Evolutionary conservation across 140 eudicot genomes (phyloP).

Genomic region (Flaveria floridana): DNA sequence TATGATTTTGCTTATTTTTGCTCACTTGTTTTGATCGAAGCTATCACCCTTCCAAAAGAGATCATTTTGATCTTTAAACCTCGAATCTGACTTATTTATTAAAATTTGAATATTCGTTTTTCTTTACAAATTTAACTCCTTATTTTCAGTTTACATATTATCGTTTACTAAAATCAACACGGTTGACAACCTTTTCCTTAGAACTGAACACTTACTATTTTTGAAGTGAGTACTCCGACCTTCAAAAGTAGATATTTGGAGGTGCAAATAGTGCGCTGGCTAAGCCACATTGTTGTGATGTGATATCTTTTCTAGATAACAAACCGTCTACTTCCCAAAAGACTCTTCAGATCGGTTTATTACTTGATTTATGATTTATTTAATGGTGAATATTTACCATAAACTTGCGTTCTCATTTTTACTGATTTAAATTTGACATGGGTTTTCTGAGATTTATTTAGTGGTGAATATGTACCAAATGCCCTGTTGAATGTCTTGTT

Average conservation of each 20-base stretch:
- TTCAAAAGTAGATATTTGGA: too few species aligned
- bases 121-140: neutral
- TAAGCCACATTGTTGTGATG: too few species aligned
- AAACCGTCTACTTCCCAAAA: neutral
- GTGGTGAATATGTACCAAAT: too few species aligned
- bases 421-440: neutral
- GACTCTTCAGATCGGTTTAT: neutral
- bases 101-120: neutral
- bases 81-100: neutral
- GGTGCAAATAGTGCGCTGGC: too few species aligned
- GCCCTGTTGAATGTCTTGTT: neutral
- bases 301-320: neutral
- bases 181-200: neutral
- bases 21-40: neutral
- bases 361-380: neutral
- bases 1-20: slow-evolving; percentile 18
- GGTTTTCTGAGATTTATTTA: neutral
- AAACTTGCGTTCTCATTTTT: neutral
- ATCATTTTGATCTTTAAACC: neutral
- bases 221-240: too few species aligned
- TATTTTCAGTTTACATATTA: neutral
- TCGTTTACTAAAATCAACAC: neutral
- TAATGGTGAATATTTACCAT: neutral
- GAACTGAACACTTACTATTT: too few species aligned
- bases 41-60: neutral